Percentiles rank a stretch among this genome's conserved stretches.
Conservation (phyloP, 805 yeast species). For the Pichia kluyveri region DNA sequence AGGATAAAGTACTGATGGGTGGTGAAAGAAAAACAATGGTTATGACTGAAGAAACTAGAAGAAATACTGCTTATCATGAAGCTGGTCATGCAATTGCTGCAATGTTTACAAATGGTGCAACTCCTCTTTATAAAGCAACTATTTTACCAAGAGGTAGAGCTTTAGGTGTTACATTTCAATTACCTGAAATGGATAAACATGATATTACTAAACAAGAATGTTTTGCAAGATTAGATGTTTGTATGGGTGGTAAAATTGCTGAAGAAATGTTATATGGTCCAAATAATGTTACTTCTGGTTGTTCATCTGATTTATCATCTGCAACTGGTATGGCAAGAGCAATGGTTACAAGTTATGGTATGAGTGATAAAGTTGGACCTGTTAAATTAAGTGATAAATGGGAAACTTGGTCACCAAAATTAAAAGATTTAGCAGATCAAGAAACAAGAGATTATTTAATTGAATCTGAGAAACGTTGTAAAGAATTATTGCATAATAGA, state of each 20-base stretch:
- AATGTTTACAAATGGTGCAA: constrained; percentile 86
- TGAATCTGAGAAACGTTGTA: constrained; percentile 72
- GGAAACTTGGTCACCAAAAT: constrained; percentile 88
- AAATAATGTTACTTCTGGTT: constrained; percentile 91
- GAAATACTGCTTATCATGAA: constrained; percentile 95
- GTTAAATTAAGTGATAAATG: constrained; percentile 82
- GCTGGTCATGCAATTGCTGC: constrained; percentile 99
- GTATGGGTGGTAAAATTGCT: constrained; percentile 98
- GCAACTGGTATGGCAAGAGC: constrained; percentile 94
- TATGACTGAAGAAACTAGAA: constrained; percentile 87
- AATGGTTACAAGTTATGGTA: constrained; percentile 95
- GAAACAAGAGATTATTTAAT: constrained; percentile 75
- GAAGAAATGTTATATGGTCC: constrained; percentile 89
- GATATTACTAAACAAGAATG: constrained; percentile 88
- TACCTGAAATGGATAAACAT: constrained; percentile 97
- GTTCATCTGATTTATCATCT: constrained; percentile 80
- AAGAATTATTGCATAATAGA: constrained; percentile 52
- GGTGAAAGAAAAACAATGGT: constrained; percentile 98
- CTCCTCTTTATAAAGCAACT: constrained; percentile 93
- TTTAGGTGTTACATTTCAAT: constrained; percentile 90
- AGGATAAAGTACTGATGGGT: constrained; percentile 95
- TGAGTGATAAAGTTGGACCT: constrained; percentile 92
- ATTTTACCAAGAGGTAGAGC: constrained; percentile 96
- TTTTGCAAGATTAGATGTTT: constrained; percentile 85
- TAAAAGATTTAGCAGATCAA: constrained; percentile 85